Evolutionary conservation across 2,329 filamentous ascomycete genomes (phyloP).

Genomic region (Clonostachys chloroleuca): DNA sequence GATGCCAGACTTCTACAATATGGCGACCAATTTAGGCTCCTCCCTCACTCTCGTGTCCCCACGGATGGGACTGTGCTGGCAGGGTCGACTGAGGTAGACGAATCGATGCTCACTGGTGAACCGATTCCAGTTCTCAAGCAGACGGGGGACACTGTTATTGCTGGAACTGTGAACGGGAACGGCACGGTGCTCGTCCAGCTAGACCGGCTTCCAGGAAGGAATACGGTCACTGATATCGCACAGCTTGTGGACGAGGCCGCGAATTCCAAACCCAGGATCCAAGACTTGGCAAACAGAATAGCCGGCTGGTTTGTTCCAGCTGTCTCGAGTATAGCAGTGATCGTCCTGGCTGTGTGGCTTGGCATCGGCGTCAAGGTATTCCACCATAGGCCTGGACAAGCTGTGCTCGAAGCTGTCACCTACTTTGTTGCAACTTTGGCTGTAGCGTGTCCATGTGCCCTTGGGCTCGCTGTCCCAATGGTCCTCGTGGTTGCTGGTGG

Average conservation of each 20-base stretch:
- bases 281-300: slow-evolving; percentile 64
- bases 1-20: slow-evolving; percentile 66
- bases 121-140: slow-evolving; percentile 55
- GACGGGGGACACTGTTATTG: slow-evolving; percentile 50
- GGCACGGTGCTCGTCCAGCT: slow-evolving; percentile 56
- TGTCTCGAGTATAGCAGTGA: slow-evolving; percentile 50
- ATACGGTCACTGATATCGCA: slow-evolving; percentile 67
- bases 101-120: slow-evolving; percentile 78
- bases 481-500: slow-evolving; percentile 69
- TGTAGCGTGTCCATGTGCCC: slow-evolving; percentile 75
- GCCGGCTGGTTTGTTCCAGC: slow-evolving; percentile 67
- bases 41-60: slow-evolving; percentile 53
- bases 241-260: slow-evolving; percentile 68
- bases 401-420: slow-evolving; percentile 58
- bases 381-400: slow-evolving; percentile 34
- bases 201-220: slow-evolving; percentile 60
- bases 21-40: slow-evolving; percentile 62
- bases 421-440: slow-evolving; percentile 70
- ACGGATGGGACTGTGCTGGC: slow-evolving; percentile 66
- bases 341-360: slow-evolving; percentile 65
- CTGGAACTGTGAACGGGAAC: slow-evolving; percentile 64
- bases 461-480: slow-evolving; percentile 73
- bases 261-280: slow-evolving; percentile 61
- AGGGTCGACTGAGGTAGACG: slow-evolving; percentile 65
- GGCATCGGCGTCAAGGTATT: slow-evolving; percentile 43